Conservation (phyloP, 2,329 filamentous ascomycete genomes). For the Penicillium sp. region DNA sequence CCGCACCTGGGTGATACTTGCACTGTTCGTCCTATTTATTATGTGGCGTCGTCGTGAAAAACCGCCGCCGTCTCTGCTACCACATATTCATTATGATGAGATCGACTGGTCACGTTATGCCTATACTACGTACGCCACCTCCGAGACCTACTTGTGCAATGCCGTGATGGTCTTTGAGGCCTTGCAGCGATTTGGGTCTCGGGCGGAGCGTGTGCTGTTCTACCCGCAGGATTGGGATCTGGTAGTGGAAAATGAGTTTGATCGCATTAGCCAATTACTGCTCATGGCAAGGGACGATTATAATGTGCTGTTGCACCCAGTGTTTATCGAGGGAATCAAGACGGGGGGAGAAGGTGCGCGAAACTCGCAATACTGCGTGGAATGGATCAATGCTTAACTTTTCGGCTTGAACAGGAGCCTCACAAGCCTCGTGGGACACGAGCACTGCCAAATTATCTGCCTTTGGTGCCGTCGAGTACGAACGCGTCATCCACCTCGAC, state of each 20-base stretch:
- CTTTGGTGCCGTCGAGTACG: conserved; percentile 65
- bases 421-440: conserved; percentile 57
- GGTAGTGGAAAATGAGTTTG: conserved; percentile 26
- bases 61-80: conserved; percentile 16
- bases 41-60: conserved; percentile 24
- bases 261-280: conserved; percentile 47
- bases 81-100: conserved; percentile 31
- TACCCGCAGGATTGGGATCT: conserved; percentile 44
- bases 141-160: conserved; percentile 43
- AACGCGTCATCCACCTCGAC: conserved; percentile 58
- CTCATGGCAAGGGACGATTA: conserved; percentile 50
- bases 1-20: conserved; percentile 30
- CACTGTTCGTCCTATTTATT: conserved; percentile 25
- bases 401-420: conserved; percentile 12
- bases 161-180: conserved; percentile 44
- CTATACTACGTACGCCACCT: conserved; percentile 46
- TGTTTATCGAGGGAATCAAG: conserved; percentile 39
- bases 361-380: conserved; percentile 3
- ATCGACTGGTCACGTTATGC: conserved; percentile 45
- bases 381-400: not conserved
- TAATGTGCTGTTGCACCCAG: conserved; percentile 50
- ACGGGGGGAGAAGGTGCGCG: conserved; percentile 22
- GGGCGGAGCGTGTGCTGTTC: conserved; percentile 41
- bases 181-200: conserved; percentile 39
- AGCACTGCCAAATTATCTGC: conserved; percentile 67